phyloP scores from a whole-genome alignment of 1,139 yeast species.

The Debaryomycetaceae sp. region DNA sequence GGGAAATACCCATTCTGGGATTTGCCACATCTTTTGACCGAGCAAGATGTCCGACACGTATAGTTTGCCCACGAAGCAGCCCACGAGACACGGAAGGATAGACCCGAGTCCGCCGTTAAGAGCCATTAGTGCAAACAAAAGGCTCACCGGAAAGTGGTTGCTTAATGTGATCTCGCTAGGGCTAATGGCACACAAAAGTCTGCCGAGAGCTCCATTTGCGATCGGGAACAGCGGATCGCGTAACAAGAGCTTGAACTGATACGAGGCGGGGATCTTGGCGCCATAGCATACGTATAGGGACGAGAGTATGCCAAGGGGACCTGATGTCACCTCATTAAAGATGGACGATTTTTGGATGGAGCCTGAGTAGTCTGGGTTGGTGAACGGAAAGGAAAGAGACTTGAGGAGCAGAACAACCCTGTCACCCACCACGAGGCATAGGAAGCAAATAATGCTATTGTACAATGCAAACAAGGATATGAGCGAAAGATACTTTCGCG shows the following conservation, averaged over 20 bases:
- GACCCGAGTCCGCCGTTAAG: slow-evolving; percentile 45
- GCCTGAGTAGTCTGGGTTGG: slow-evolving; percentile 9
- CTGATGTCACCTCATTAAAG: slow-evolving; percentile 35
- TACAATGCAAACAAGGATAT: slow-evolving; percentile 22
- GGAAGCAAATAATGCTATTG: slow-evolving; percentile 22
- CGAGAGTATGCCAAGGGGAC: slow-evolving; percentile 55
- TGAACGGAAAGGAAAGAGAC: too few species aligned
- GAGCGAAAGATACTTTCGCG: slow-evolving; percentile 41
- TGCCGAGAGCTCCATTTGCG: background rate
- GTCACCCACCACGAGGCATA: slow-evolving; percentile 25
- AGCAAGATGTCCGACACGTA: slow-evolving; percentile 48
- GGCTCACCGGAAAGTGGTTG: slow-evolving; percentile 48
- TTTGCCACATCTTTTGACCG: slow-evolving; percentile 45
- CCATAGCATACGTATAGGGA: slow-evolving; percentile 51
- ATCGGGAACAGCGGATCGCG: slow-evolving; percentile 7
- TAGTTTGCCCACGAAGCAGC: slow-evolving; percentile 50
- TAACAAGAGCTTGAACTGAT: slow-evolving; percentile 42
- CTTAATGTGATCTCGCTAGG: slow-evolving; percentile 30
- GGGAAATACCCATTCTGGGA: slow-evolving; percentile 20
- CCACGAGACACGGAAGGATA: slow-evolving; percentile 40
- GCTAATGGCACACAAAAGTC: background rate
- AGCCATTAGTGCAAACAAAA: slow-evolving; percentile 40
- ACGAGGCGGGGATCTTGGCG: slow-evolving; percentile 47
- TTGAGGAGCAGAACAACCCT: slow-evolving; percentile 13
- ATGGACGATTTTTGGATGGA: slow-evolving; percentile 15